Conservation (phyloP, 1,139 yeast genomes). For the Arxiozyma bovina region DNA sequence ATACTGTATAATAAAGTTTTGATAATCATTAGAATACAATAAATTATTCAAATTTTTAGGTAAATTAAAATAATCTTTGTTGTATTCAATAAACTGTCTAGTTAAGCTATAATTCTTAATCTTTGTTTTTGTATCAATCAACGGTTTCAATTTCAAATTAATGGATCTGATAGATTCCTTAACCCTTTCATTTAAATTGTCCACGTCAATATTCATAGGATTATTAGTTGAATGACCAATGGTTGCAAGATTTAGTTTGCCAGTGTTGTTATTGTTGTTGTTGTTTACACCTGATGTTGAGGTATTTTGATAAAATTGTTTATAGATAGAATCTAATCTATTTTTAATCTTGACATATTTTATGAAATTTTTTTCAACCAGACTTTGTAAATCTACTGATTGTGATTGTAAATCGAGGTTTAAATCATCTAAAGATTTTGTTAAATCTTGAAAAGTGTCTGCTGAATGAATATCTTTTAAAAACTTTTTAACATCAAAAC, state of each 20-base stretch:
- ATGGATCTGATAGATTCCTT: slow-evolving; percentile 47
- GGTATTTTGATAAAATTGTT: slow-evolving; percentile 33
- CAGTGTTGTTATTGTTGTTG: not conserved
- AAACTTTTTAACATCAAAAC: slow-evolving; percentile 63
- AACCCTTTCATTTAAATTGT: slow-evolving; percentile 40
- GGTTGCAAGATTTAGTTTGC: slow-evolving; percentile 5
- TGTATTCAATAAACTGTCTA: slow-evolving; percentile 51
- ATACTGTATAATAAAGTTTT: slow-evolving; percentile 61
- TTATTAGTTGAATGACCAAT: slow-evolving; percentile 6
- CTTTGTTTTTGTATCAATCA: slow-evolving; percentile 53
- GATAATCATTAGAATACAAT: slow-evolving; percentile 56
- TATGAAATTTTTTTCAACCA: slow-evolving; percentile 67
- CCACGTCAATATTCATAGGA: slow-evolving; percentile 16
- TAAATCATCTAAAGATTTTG: slow-evolving; percentile 46
- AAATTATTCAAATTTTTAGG: slow-evolving; percentile 52
- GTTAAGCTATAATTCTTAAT: slow-evolving; percentile 54
- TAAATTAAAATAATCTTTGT: slow-evolving; percentile 60
- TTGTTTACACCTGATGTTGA: not conserved
- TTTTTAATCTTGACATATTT: slow-evolving; percentile 72
- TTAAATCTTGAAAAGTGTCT: slow-evolving; percentile 57
- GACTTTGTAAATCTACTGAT: slow-evolving; percentile 53
- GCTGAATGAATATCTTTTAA: slow-evolving; percentile 62
- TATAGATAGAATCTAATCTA: slow-evolving; percentile 48
- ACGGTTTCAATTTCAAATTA: slow-evolving; percentile 64
- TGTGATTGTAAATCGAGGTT: slow-evolving; percentile 56